A percentile compares a stretch with the other conserved stretches of the same genome.
phyloP scores from a whole-genome alignment of 2,329 filamentous ascomycete genomes.

The Cordyceps fumosorosea region DNA sequence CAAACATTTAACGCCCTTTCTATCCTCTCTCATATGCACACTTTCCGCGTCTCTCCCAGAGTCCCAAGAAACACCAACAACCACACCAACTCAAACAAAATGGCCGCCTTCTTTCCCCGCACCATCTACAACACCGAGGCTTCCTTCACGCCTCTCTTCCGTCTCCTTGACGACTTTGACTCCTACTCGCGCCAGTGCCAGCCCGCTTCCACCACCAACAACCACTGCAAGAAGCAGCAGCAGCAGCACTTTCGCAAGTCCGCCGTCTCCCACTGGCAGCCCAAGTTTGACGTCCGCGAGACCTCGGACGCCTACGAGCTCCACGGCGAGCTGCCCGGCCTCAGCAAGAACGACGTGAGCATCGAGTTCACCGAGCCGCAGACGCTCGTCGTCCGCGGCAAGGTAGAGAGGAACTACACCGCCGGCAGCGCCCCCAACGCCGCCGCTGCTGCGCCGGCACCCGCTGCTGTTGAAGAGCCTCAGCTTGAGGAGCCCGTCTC shows the following conservation, averaged over 20 bases:
- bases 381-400: constrained; percentile 65
- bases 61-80: constrained; percentile 11
- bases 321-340: constrained; percentile 71
- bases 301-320: constrained; percentile 63
- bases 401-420: constrained; percentile 57
- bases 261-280: constrained; percentile 54
- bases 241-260: constrained; percentile 20
- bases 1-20: constrained; percentile 20
- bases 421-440: constrained; percentile 43
- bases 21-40: constrained; percentile 15
- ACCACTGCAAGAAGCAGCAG: constrained; percentile 15
- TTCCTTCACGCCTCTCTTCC: constrained; percentile 56
- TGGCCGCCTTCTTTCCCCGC: constrained; percentile 56
- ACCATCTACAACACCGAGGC: constrained; percentile 42
- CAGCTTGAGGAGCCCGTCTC: constrained; percentile 31
- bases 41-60: constrained; percentile 7
- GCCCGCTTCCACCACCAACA: neutral
- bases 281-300: constrained; percentile 74
- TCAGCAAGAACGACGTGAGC: constrained; percentile 65
- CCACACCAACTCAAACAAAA: constrained; percentile 32
- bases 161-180: constrained; percentile 58
- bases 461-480: constrained; percentile 22
- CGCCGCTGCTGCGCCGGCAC: constrained; percentile 38
- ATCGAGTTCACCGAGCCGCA: constrained; percentile 75
- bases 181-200: constrained; percentile 40